A percentile compares a stretch with the other conserved stretches of the same genome.
Conservation (phyloP, 2,329 filamentous ascomycete species). For the Ceratocystis papillata region DNA sequence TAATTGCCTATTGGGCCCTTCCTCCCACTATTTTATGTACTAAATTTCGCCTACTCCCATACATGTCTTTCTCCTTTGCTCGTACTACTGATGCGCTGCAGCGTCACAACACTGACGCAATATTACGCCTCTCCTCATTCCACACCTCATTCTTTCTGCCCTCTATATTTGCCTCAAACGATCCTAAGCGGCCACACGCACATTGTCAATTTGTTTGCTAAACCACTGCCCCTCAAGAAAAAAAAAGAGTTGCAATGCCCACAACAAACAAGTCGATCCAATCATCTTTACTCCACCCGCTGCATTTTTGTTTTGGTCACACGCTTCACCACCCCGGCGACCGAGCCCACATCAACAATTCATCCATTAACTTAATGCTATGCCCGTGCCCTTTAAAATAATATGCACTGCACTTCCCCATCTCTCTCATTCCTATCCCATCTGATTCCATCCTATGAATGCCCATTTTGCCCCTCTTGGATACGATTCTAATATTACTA, state of each 20-base stretch:
- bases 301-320: conserved; percentile 13
- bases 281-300: conserved; percentile 5
- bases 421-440: background rate
- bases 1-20: background rate
- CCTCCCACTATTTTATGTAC: background rate
- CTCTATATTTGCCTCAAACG: background rate
- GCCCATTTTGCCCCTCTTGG: background rate
- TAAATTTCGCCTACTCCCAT: background rate
- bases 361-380: conserved; percentile 5
- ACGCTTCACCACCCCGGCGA: conserved; percentile 13
- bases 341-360: conserved; percentile 6
- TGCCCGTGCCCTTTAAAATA: conserved; percentile 6
- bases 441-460: background rate
- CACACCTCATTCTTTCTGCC: background rate
- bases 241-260: background rate
- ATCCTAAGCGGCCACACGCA: background rate
- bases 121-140: conserved; percentile 8
- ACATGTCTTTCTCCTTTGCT: background rate
- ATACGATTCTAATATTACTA: background rate
- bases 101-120: conserved; percentile 14
- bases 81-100: conserved; percentile 2
- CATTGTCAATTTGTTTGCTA: background rate
- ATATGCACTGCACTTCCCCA: background rate
- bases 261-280: conserved; percentile 11
- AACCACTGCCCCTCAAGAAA: background rate